Conservation (phyloP, 106 monocot genomes). For the Dendrobium huoshanense region DNA sequence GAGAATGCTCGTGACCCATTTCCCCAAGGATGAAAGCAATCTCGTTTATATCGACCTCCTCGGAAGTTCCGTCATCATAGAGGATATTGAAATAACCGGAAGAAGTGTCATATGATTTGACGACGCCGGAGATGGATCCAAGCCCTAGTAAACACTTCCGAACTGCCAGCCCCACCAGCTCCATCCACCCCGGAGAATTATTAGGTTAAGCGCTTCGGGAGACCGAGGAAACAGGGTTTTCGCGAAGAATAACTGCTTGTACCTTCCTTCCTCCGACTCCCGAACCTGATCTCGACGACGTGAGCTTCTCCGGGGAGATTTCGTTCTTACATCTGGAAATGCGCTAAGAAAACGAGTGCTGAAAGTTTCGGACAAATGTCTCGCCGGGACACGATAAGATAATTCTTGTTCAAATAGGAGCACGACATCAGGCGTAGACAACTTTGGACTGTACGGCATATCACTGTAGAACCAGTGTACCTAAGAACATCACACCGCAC, state of each 20-base stretch:
- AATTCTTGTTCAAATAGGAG: no score
- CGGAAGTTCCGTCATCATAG: slow-evolving; percentile 58
- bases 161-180: slow-evolving; percentile 45
- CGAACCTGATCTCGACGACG: not conserved
- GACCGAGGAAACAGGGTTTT: slow-evolving; percentile 9
- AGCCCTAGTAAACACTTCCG: slow-evolving; percentile 41
- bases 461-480: no score
- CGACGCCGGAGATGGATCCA: slow-evolving; percentile 46
- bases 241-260: not conserved
- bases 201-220: not conserved
- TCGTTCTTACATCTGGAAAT: not conserved
- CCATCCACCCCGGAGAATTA: slow-evolving; percentile 20
- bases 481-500: no score
- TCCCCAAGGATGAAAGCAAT: slow-evolving; percentile 34
- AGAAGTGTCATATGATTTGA: slow-evolving; percentile 41
- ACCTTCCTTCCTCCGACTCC: not conserved
- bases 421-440: no score
- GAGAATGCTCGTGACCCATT: slow-evolving; percentile 12
- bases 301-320: not conserved
- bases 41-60: slow-evolving; percentile 45
- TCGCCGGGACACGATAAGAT: slow-evolving; percentile 4
- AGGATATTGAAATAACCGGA: slow-evolving; percentile 37
- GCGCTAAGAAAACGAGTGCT: not conserved
- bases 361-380: not conserved
- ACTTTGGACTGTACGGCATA: no score